A percentile compares a stretch with the other conserved stretches of the same genome.
phyloP scores from a whole-genome alignment of 164 flowering plant species.

The Chimonanthus salicifolius region DNA sequence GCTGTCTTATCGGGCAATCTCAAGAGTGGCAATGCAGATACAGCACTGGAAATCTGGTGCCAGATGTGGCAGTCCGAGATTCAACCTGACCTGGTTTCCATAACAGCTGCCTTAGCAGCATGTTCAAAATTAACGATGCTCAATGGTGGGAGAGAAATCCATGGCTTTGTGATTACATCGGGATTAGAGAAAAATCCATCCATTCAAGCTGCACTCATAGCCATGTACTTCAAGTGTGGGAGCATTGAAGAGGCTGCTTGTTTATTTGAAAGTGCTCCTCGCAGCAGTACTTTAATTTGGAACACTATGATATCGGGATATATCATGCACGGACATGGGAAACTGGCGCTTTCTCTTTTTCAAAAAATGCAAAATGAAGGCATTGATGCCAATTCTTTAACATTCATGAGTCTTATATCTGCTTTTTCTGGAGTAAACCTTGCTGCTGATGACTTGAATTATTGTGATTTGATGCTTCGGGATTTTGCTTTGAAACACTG shows the following conservation, averaged over 20 bases:
- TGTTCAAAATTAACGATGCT: constrained; percentile 8
- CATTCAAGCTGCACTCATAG: constrained; percentile 13
- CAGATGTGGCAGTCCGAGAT: constrained; percentile 8
- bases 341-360: constrained; percentile 2
- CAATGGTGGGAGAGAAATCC: constrained; percentile 9
- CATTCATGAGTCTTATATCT: neutral
- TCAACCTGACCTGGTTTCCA: constrained; percentile 9
- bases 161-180: constrained; percentile 11
- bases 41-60: constrained; percentile 3
- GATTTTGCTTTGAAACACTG: neutral
- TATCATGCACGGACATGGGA: constrained; percentile 5
- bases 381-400: neutral
- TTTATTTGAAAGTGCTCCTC: constrained; percentile 10
- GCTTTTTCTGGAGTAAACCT: neutral
- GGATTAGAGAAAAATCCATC: constrained; percentile 9
- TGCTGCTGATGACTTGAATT: neutral
- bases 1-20: constrained; percentile 6
- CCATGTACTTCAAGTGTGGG: constrained; percentile 16
- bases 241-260: constrained; percentile 6
- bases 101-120: constrained; percentile 12
- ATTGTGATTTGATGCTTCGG: neutral
- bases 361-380: constrained; percentile 7
- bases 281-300: constrained; percentile 7
- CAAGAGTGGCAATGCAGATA: constrained; percentile 10
- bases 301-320: constrained; percentile 14